phyloP scores from a whole-genome alignment of 176 grass and related monocot genomes.

The Ensete glaucum region DNA sequence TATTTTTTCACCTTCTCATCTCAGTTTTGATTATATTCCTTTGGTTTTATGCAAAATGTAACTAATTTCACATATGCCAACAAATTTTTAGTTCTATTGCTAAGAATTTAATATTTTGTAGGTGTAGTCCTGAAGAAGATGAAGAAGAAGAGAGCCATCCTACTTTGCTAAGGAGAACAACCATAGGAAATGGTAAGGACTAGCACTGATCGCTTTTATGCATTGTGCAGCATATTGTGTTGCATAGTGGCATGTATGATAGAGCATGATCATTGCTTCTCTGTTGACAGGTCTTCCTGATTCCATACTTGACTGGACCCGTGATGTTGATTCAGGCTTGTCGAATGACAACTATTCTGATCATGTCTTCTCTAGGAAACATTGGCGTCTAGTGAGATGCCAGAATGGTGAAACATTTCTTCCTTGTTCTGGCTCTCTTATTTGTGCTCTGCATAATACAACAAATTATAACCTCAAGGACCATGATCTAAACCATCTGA shows the following conservation, averaged over 20 bases:
- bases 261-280: slow-evolving; percentile 5
- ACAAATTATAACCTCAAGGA: background rate
- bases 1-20: too few species aligned
- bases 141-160: slow-evolving; percentile 33
- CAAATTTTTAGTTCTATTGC: too few species aligned
- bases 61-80: too few species aligned
- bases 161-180: slow-evolving; percentile 70
- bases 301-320: slow-evolving; percentile 86
- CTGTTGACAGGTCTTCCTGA: slow-evolving; percentile 67
- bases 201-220: background rate
- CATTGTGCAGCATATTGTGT: background rate
- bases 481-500: background rate
- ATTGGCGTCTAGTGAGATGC: slow-evolving; percentile 96
- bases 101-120: slow-evolving; percentile 19
- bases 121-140: slow-evolving; percentile 76
- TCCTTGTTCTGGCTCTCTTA: slow-evolving; percentile 8
- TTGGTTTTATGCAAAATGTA: too few species aligned
- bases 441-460: background rate
- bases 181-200: slow-evolving; percentile 80
- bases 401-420: slow-evolving; percentile 70
- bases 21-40: too few species aligned
- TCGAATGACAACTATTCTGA: slow-evolving; percentile 54
- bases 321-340: slow-evolving; percentile 54
- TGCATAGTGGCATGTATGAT: slow-evolving; percentile 19
- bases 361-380: slow-evolving; percentile 86